Conservation (phyloP, 2,329 filamentous ascomycete species). For the Monosporascus ibericus region DNA sequence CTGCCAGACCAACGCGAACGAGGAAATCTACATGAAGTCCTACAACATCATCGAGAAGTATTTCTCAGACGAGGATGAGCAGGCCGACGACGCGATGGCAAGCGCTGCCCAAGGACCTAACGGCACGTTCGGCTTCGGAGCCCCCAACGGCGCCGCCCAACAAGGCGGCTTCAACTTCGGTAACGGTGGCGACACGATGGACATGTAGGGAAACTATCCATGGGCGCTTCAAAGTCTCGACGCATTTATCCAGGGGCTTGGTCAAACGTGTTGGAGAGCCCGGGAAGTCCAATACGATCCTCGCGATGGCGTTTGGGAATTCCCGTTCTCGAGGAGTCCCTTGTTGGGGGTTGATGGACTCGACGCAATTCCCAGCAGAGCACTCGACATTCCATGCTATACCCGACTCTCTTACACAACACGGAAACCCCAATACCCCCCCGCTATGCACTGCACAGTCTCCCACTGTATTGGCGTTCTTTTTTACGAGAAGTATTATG, state of each 20-base stretch:
- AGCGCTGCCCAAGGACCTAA: slow-evolving; percentile 63
- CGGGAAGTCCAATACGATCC: neutral
- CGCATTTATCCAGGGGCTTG: neutral
- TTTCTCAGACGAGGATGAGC: slow-evolving; percentile 97
- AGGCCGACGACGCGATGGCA: slow-evolving; percentile 72
- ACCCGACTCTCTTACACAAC: slow-evolving; percentile 10
- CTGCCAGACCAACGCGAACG: slow-evolving; percentile 99
- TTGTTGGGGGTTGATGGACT: neutral
- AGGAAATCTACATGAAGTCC: slow-evolving; percentile 99
- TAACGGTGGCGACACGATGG: slow-evolving; percentile 60
- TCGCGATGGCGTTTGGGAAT: neutral
- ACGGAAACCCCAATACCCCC: slow-evolving; percentile 18
- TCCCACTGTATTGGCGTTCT: slow-evolving; percentile 9
- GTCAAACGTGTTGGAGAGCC: neutral
- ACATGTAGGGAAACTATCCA: slow-evolving; percentile 44
- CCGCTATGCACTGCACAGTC: slow-evolving; percentile 26
- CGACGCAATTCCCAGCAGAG: neutral
- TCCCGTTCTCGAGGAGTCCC: neutral
- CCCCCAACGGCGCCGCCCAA: slow-evolving; percentile 45
- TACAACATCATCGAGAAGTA: slow-evolving; percentile 99
- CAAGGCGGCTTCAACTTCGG: slow-evolving; percentile 93
- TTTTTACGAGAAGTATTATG: slow-evolving; percentile 26
- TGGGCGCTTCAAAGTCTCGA: neutral
- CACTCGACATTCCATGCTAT: neutral
- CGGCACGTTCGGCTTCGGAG: slow-evolving; percentile 74